These are phyloP conservation scores for Neurospora discreta DNA, from an alignment of 495 filamentous ascomycete species.

Conservation along the genomic window DNA sequence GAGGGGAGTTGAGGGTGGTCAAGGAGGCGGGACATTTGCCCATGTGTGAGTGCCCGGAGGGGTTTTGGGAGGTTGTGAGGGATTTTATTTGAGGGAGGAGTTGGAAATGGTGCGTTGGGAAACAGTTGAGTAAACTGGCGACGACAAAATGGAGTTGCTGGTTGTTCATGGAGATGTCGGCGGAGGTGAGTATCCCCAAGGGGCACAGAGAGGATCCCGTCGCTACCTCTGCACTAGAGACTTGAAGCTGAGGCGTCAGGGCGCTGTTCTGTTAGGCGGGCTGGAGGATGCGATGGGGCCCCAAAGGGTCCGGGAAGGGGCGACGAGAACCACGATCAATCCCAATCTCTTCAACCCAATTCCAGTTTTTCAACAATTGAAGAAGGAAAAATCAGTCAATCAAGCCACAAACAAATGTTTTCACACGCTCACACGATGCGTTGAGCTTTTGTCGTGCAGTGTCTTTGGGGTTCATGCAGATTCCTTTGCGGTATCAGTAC, in stretches of 20 bases:
- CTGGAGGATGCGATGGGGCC: no score
- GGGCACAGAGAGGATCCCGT: no score
- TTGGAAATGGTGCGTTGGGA: no score
- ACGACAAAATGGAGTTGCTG: no score
- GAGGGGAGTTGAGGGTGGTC: slow-evolving; percentile 48
- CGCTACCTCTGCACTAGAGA: no score
- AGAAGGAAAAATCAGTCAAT: neutral
- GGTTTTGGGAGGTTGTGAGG: slow-evolving; percentile 50
- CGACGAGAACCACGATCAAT: no score
- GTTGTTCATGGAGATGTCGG: no score
- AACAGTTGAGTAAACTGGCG: no score
- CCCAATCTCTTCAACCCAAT: neutral
- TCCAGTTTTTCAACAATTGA: neutral
- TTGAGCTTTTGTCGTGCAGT: neutral
- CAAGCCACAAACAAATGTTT: neutral
- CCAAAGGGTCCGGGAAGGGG: no score
- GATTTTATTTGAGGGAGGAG: slow-evolving; percentile 41
- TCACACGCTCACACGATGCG: neutral
- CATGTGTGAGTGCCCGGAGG: slow-evolving; percentile 64
- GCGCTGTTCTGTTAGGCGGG: no score
- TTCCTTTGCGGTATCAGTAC: neutral
- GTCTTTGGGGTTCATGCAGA: neutral
- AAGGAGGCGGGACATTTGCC: slow-evolving; percentile 65
- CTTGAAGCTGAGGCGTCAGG: no score
- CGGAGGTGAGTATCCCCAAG: no score